Evolutionary conservation across 2,329 filamentous ascomycete species (phyloP).

Genomic region (Trichoderma aggressivum): DNA sequence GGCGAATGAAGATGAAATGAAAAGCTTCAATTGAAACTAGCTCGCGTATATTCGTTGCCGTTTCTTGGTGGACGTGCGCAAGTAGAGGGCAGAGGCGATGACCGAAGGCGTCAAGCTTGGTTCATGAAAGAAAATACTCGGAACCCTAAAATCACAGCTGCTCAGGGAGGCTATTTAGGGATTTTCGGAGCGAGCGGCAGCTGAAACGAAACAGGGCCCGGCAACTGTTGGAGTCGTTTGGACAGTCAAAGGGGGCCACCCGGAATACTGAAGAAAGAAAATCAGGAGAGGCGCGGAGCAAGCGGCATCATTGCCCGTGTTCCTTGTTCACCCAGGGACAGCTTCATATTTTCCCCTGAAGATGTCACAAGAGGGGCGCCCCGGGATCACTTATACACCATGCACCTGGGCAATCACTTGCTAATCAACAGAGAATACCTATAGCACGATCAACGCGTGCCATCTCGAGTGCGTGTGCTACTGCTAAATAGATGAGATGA

Average conservation of each 20-base stretch:
- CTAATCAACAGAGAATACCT: neutral
- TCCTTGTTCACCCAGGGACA: neutral
- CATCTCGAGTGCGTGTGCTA: neutral
- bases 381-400: neutral
- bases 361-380: neutral
- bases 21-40: neutral
- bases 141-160: neutral
- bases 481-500: neutral
- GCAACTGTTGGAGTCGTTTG: neutral
- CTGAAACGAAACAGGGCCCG: constrained; percentile 3
- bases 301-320: constrained; percentile 6
- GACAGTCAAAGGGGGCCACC: neutral
- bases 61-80: neutral
- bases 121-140: neutral
- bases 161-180: neutral
- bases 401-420: neutral
- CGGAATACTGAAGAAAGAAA: neutral
- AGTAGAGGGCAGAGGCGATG: neutral
- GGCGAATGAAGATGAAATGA: neutral
- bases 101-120: constrained; percentile 11
- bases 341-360: neutral
- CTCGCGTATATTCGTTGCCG: neutral
- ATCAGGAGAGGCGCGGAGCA: constrained; percentile 8
- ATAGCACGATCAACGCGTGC: neutral
- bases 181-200: neutral